Evolutionary conservation across 225 moss, liverwort and hornwort genomes (phyloP), one percentile per base, ranked within the genome.

Genomic region (Ulota crispa): DNA sequence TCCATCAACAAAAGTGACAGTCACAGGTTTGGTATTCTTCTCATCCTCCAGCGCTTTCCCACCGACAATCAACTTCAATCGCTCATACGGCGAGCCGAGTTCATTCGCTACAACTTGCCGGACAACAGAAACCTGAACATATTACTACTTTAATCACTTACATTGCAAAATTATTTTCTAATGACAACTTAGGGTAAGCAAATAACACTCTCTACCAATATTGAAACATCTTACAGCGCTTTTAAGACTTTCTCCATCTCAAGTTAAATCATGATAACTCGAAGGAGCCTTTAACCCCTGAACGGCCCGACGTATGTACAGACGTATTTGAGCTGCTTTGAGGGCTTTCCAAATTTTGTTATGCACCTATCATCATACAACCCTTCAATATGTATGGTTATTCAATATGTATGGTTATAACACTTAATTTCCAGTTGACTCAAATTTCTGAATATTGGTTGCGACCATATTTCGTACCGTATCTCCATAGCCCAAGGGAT

Each of bases 41-140:
- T 87, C 87, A 52, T 91, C 87, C 81, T 83, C 76, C 32, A 91
- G 85, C 24, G 81, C 56, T 37, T 79, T 87, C 32, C 91, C 91
- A 64, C 64, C 85, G 8, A 81, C 37, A 45, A 91, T 79, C 68
- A 91, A 53, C 81, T 89, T 89, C 81, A 89, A 76, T 47, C 85
- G 83, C 76, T 89, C 89, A 76, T 76, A 85, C 3, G 91, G 81
- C 78, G 76, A 81, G 20, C 72, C 72, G 16, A 91, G 75, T 68
- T 91, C 91, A 78, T 70, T 56, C 34, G 86, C 86, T 42, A 91
- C 78, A 80, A 70, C 64, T 42, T 72, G 85, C 8, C 91, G 88
- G 13, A 91, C 83, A 47, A 41, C 88, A 81, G 57, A 59, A 75
- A 91, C 91, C 91, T 91, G 68, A 47, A 81, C 54, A 67, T 5